Conservation (phyloP, 345 rosid genomes). For the Psidium guajava region DNA sequence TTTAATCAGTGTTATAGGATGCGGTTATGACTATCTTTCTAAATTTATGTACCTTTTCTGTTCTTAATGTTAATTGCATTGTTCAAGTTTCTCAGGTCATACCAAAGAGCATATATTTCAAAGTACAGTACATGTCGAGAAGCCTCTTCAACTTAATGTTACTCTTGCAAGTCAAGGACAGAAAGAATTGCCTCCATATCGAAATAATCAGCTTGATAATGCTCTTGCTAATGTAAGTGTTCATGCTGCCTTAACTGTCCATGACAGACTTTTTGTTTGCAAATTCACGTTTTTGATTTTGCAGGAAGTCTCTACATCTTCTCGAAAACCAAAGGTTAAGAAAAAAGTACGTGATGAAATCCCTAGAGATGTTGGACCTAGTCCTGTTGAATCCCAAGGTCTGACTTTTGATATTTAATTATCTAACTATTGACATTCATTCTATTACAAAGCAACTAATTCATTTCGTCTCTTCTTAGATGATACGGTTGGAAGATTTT, state of each 20-base stretch:
- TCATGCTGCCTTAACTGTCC: not conserved
- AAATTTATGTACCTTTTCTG: slow-evolving; percentile 10
- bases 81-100: slow-evolving; percentile 68
- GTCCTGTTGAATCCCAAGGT: slow-evolving; percentile 75
- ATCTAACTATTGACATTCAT: not conserved
- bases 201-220: slow-evolving; percentile 24
- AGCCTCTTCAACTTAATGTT: slow-evolving; percentile 28
- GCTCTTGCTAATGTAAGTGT: slow-evolving; percentile 39
- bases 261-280: not conserved
- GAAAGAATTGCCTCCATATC: slow-evolving; percentile 26
- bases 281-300: slow-evolving; percentile 3
- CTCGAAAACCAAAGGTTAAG: slow-evolving; percentile 59
- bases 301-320: slow-evolving; percentile 60
- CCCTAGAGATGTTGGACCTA: slow-evolving; percentile 29
- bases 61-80: slow-evolving; percentile 50
- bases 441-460: not conserved
- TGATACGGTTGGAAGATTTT: slow-evolving; percentile 48
- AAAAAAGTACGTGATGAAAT: slow-evolving; percentile 44
- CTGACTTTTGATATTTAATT: slow-evolving; percentile 1
- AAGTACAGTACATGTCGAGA: slow-evolving; percentile 32
- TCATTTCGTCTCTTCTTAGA: slow-evolving; percentile 32
- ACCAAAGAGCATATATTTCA: slow-evolving; percentile 35
- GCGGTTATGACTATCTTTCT: not conserved
- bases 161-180: slow-evolving; percentile 19
- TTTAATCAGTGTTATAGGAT: not conserved